Evolutionary conservation across 106 monocot genomes (phyloP).

Genomic region (Agapanthus africanus): DNA sequence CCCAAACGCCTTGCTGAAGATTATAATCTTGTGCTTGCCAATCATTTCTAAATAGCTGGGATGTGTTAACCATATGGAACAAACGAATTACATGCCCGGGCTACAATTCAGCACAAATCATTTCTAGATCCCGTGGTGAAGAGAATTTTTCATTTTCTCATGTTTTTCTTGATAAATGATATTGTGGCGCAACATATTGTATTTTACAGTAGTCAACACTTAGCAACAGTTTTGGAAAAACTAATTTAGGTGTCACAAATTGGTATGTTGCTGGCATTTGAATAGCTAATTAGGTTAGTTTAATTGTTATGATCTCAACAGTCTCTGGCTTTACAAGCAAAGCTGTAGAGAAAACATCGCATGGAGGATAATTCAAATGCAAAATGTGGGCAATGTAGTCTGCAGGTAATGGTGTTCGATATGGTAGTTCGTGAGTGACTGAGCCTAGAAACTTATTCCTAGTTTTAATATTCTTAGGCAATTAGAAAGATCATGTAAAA

Average conservation of each 20-base stretch:
- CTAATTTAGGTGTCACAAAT: not conserved
- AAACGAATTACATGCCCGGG: not conserved
- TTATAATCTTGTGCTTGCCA: slow-evolving; percentile 1
- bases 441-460: not conserved
- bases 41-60: not conserved
- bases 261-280: not conserved
- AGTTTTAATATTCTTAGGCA: not conserved
- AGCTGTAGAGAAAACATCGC: not conserved
- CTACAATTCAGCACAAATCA: not conserved
- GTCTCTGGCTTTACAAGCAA: not conserved
- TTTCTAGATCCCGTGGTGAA: not conserved
- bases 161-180: not conserved
- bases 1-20: not conserved
- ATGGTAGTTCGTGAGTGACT: too few species aligned
- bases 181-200: not conserved
- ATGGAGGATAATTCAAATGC: not conserved
- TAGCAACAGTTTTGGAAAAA: too few species aligned
- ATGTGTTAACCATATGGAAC: not conserved
- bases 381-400: too few species aligned
- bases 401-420: too few species aligned
- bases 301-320: not conserved
- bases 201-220: too few species aligned
- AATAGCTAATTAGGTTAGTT: not conserved
- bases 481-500: not conserved
- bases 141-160: too few species aligned